Percentiles rank a stretch among this genome's conserved stretches.
These are phyloP conservation scores for Podaxis sp. DNA, from an alignment of 768 basidiomycete species.

Conservation along the genomic window DNA sequence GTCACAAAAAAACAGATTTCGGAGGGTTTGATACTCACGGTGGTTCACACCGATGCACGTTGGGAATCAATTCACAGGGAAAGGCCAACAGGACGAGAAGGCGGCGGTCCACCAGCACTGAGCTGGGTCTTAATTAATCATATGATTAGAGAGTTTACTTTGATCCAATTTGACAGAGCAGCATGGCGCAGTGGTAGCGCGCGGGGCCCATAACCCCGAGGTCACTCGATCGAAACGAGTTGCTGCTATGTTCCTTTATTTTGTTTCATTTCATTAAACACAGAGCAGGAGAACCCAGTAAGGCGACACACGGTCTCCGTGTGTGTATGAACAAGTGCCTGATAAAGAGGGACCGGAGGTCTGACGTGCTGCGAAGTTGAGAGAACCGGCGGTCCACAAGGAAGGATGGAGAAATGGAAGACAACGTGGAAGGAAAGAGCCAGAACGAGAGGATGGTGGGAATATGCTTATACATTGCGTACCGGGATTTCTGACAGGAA, in stretches of 20 bases:
- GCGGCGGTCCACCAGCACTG: neutral
- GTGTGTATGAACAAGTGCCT: too few species aligned
- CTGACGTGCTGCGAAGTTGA: too few species aligned
- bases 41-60: too few species aligned
- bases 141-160: neutral
- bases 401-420: neutral
- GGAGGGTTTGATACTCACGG: too few species aligned
- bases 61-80: too few species aligned
- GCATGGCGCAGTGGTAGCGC: constrained; percentile 60
- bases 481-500: neutral
- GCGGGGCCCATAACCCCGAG: constrained; percentile 64
- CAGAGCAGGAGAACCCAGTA: too few species aligned
- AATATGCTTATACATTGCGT: neutral
- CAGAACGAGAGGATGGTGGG: neutral
- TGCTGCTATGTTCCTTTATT: constrained; percentile 41
- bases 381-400: neutral
- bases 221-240: constrained; percentile 66
- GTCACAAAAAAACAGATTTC: too few species aligned
- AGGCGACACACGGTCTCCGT: too few species aligned
- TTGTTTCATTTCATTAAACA: neutral
- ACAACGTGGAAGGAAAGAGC: constrained; percentile 11
- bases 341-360: too few species aligned
- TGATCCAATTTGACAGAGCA: constrained; percentile 26
- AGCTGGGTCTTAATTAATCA: neutral
- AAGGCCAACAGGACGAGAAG: too few species aligned